Base-by-base conservation (phyloP, 163 green algal genomes). In the Scenedesmus sp. region DNA sequence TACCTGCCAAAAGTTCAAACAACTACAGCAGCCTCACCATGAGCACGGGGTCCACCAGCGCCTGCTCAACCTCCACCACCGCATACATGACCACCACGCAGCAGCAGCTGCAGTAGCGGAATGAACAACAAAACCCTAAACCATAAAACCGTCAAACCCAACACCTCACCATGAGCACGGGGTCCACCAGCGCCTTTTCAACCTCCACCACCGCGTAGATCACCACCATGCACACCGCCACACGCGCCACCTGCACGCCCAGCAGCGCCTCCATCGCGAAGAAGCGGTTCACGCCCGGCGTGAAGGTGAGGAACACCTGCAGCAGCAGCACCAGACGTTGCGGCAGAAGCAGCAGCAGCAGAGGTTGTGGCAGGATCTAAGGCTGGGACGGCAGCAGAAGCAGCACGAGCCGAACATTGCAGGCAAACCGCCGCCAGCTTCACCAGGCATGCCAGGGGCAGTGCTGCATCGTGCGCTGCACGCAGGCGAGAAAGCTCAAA, bases 151-250 rank as follows among this genome's bases (percentile, higher is more conserved):
- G 10, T 16, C 16, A 34, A 7, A 4, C n/a, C 5, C 13, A 23
- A 3, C 70, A 1, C 2, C 70, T 79, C 70, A 79, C 70, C 91
- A 95, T 95, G 26, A 95, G 67, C 20, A 95, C 34, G 1, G 93
- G 93, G 77, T 95, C 93, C 54, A 95, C 93, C 16, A 94, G 88
- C 10, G 91, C 91, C 88, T 95, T 95, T 64, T 95, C 93, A 55
- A 94, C 18, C 85, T 95, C 93, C 26, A 95, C 93, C 0, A 94
- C 13, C 2, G 84, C 2, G 70, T 92, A 95, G 20, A 93, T 34
- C 9, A 91, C 81, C 0, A 87, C 55, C 84, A 93, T 93, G 88
- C 88, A 94, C 56, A 92, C 85, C 2, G 79, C 59, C 20, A 93
- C 86, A 10, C 92, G 92, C 8, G 57, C 66, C 89, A 83, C 91